phyloP scores from a whole-genome alignment of 352 stramenopile species.

The Globisporangium paroecandrum region DNA sequence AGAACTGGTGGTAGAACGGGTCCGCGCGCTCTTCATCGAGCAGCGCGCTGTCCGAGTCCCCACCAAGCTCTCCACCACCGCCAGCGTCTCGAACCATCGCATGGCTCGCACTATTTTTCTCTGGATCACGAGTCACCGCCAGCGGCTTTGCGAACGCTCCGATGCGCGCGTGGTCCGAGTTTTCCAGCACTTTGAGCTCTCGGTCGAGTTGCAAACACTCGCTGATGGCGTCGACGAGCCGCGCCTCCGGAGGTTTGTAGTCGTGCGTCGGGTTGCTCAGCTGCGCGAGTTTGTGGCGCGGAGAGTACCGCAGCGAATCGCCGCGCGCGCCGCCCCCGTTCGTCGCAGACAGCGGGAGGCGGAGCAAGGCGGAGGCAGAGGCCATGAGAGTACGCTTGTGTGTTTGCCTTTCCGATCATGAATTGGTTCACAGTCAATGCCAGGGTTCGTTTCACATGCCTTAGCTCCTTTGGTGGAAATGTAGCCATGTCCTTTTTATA shows the following conservation, averaged over 20 bases:
- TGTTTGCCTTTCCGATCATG: no score
- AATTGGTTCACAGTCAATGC: background rate
- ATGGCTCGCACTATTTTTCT: background rate
- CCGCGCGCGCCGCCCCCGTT: background rate
- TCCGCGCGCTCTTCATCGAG: conserved; percentile 39
- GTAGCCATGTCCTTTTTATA: background rate
- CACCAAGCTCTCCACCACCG: background rate
- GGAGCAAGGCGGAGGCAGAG: background rate
- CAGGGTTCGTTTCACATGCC: background rate
- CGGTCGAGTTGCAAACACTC: conserved; percentile 34
- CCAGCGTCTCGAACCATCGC: background rate
- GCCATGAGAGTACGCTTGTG: no score
- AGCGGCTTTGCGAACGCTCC: conserved; percentile 62
- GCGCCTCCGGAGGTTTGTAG: conserved; percentile 27
- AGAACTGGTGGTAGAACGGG: conserved; percentile 61
- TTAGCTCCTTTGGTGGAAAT: background rate
- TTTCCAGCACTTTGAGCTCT: conserved; percentile 65
- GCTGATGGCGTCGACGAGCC: conserved; percentile 19
- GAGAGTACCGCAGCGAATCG: conserved; percentile 2
- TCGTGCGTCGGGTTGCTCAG: background rate
- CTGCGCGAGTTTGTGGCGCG: background rate
- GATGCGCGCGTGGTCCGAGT: conserved; percentile 47
- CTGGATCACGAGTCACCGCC: conserved; percentile 20
- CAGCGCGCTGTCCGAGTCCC: conserved; percentile 8
- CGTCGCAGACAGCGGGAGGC: background rate